These are phyloP conservation scores for Trichosporon asahii DNA, from an alignment of 1,284 basidiomycete genomes.

Conservation along the genomic window DNA sequence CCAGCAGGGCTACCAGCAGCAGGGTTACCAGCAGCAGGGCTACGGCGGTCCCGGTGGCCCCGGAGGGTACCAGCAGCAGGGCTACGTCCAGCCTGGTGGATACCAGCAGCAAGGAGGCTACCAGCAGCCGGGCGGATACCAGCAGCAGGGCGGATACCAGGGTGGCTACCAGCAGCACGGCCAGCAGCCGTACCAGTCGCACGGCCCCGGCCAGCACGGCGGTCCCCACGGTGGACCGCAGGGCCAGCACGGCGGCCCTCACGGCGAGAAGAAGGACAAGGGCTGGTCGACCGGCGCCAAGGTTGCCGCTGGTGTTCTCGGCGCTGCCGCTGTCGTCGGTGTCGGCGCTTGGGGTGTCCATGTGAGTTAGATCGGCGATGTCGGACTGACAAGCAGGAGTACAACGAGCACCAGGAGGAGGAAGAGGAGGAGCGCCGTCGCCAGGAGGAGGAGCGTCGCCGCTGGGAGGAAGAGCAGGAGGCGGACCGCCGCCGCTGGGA, in stretches of 20 bases:
- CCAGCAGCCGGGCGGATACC: not conserved
- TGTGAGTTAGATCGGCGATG: not conserved
- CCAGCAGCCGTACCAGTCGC: not conserved
- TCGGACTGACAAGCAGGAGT: not conserved
- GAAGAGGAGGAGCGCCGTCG: not conserved
- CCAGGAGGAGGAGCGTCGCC: not conserved
- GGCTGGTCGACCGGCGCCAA: not conserved
- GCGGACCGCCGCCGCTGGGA: not conserved
- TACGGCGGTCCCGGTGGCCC: not conserved
- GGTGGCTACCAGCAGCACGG: constrained; percentile 1
- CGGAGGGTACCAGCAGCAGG: not conserved
- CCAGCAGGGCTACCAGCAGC: constrained; percentile 8
- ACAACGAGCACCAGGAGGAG: constrained; percentile 6
- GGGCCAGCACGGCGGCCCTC: not conserved
- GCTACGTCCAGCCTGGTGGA: not conserved
- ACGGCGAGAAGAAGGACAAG: not conserved
- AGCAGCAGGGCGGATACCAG: not conserved
- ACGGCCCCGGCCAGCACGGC: not conserved
- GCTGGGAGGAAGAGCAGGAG: not conserved
- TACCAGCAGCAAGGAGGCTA: not conserved
- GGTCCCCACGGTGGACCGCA: not conserved
- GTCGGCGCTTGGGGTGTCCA: not conserved
- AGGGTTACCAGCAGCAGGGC: too few species aligned
- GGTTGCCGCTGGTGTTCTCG: not conserved
- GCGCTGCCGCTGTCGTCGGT: not conserved